A percentile compares a stretch with the other conserved stretches of the same genome.
Evolutionary conservation across 768 basidiomycete species (phyloP).

Genomic region (Termitomyces sp.): DNA sequence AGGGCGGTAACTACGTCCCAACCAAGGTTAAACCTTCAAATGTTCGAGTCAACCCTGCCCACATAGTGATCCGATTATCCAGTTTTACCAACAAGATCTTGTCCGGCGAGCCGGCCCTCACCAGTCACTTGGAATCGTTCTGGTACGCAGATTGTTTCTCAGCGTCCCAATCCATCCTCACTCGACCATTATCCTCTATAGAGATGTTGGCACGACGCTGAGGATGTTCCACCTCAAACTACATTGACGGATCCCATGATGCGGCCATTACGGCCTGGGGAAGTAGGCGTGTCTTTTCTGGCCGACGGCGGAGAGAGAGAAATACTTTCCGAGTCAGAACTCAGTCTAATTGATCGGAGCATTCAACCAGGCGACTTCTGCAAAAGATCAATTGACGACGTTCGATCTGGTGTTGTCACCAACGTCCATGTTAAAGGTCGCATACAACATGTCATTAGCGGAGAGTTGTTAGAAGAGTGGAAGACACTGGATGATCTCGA

Average conservation of each 20-base stretch:
- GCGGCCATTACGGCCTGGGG: conserved; percentile 69
- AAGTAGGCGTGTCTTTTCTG: conserved; percentile 77
- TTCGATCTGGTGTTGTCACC: conserved; percentile 73
- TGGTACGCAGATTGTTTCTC: conserved; percentile 38
- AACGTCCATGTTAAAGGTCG: conserved; percentile 56
- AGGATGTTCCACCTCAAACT: conserved; percentile 51
- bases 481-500: conserved; percentile 52
- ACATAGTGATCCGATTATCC: background rate
- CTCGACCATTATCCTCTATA: conserved; percentile 22
- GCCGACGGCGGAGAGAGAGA: conserved; percentile 47
- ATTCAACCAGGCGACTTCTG: conserved; percentile 79
- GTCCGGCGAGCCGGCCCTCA: conserved; percentile 43
- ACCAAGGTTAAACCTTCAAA: conserved; percentile 15
- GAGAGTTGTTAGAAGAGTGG: conserved; percentile 58
- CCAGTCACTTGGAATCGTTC: conserved; percentile 51
- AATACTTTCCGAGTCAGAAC: conserved; percentile 66
- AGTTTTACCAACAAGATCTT: conserved; percentile 70
- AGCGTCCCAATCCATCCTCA: background rate
- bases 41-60: background rate
- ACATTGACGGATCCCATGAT: conserved; percentile 61
- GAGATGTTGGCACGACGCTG: conserved; percentile 89
- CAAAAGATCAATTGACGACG: conserved; percentile 72
- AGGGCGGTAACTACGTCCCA: conserved; percentile 6
- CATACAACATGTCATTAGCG: conserved; percentile 71
- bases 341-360: conserved; percentile 69